phyloP scores from a whole-genome alignment of 2,329 filamentous ascomycete species.

The Stromatinia cepivora region DNA sequence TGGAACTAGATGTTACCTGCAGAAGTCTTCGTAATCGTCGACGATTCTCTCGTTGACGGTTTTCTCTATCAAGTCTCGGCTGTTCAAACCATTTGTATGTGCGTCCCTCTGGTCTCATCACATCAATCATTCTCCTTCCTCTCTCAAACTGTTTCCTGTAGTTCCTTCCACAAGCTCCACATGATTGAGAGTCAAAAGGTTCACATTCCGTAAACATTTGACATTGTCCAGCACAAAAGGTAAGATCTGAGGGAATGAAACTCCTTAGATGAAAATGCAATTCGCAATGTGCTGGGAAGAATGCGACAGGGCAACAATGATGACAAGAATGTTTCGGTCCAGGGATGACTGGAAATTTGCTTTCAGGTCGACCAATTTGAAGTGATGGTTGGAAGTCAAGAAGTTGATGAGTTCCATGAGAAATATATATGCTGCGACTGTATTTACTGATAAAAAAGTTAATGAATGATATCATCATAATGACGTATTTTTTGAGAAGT shows the following conservation, averaged over 20 bases:
- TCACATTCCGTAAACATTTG: slow-evolving; percentile 26
- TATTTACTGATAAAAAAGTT: slow-evolving; percentile 26
- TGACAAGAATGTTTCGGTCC: slow-evolving; percentile 27
- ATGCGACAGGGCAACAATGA: slow-evolving; percentile 34
- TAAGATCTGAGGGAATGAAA: slow-evolving; percentile 29
- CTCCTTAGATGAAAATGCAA: slow-evolving; percentile 34
- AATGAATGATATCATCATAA: not conserved
- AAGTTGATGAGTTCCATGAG: slow-evolving; percentile 4
- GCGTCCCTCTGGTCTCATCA: not conserved
- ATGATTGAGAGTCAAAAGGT: slow-evolving; percentile 19
- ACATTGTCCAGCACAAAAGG: slow-evolving; percentile 30
- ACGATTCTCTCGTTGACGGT: not conserved
- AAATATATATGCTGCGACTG: slow-evolving; percentile 27
- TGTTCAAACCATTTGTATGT: slow-evolving; percentile 8
- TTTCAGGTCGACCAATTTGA: slow-evolving; percentile 28
- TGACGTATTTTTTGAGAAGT: not conserved
- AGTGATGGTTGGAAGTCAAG: slow-evolving; percentile 16
- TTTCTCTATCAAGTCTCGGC: slow-evolving; percentile 4
- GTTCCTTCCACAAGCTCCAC: slow-evolving; percentile 26
- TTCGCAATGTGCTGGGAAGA: slow-evolving; percentile 36
- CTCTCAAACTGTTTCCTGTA: slow-evolving; percentile 32
- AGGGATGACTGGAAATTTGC: slow-evolving; percentile 23
- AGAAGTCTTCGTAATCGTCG: not conserved
- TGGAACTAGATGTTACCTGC: not conserved
- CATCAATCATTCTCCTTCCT: slow-evolving; percentile 31